Percentiles rank a stretch among this genome's conserved stretches.
phyloP scores from a whole-genome alignment of 345 rosid genomes.

The Cardamine occulta region DNA sequence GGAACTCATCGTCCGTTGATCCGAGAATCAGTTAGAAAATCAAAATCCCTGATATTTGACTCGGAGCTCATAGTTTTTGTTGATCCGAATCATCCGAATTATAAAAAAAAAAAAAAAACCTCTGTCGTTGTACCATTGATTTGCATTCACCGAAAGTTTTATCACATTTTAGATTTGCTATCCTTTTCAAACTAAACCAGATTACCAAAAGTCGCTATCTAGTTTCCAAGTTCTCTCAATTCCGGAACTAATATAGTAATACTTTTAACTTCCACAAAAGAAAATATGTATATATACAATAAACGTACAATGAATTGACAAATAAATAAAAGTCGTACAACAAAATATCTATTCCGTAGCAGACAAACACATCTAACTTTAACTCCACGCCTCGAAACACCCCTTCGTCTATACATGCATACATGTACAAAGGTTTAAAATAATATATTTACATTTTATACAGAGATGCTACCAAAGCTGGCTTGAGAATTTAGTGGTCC shows the following conservation, averaged over 20 bases:
- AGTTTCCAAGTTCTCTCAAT: neutral
- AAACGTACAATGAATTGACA: conserved; percentile 10
- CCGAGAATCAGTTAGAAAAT: too few relatives aligned
- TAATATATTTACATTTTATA: neutral
- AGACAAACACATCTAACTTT: conserved; percentile 21
- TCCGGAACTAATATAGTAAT: neutral
- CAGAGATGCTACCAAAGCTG: neutral
- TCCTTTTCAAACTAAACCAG: conserved; percentile 24
- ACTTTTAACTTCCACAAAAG: neutral
- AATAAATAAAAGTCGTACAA: conserved; percentile 9
- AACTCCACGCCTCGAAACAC: conserved; percentile 19
- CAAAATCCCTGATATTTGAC: too few relatives aligned
- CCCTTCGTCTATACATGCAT: neutral
- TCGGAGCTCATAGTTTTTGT: too few relatives aligned
- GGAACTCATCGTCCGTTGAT: too few relatives aligned
- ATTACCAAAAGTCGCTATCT: conserved; percentile 16
- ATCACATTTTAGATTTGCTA: neutral
- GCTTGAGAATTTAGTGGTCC: neutral
- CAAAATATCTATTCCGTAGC: conserved; percentile 10
- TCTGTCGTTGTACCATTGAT: conserved; percentile 16
- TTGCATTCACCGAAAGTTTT: conserved; percentile 5
- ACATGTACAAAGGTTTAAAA: neutral
- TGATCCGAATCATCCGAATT: too few relatives aligned
- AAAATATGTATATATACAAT: neutral
- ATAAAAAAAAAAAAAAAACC: neutral